Evolutionary conservation across 257 asterid genomes (phyloP), one percentile per base, ranked within the genome.

Genomic region (Capsicum rhomboideum): DNA sequence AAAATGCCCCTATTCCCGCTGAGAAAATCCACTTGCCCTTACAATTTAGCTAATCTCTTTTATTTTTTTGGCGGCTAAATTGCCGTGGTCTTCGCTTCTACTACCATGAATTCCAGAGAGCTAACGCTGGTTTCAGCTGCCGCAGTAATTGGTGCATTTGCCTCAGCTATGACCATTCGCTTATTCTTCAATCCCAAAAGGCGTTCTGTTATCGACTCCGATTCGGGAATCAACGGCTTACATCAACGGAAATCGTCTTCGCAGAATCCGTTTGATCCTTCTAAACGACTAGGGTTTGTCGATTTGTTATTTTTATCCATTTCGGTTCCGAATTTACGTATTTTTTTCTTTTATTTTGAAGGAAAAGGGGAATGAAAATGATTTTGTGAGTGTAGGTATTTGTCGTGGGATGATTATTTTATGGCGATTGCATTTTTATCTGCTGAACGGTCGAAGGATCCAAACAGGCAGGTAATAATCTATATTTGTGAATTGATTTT

Each of bases 361-460:
- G 31, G 54, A 53, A 63, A 66, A 16, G 3, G 50, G 42, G 1
- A 52, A 23, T 12, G 6, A 12, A 23, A 31, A 31, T 67, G 54
- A 0, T 69, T 69, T 72, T 40, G 71, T 75, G 50, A 49, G 58
- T 80, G 83, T 91, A 95, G 97, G 83, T 94, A 95, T 87, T 88
- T 94, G 85, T 91, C 98, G 0, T 95, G 99, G 99, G 99, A 93
- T 86, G 99, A 93, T 87, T 95, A 95, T 84, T 95, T 95, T 84
- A 95, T 94, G 98, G 97, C 99, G 20, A 91, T 95, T 85, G 98
- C 99, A 66, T 93, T 95, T 91, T 91, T 95, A 56, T 95, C 99
- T 1, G 98, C 99, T 44, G 93, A 95, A 88, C 90, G 99, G 82
- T 95, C 99, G 67, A 95, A 95, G 88, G 99, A 95, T 91, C 99